These are phyloP conservation scores for Phialophora chinensis DNA, from an alignment of 2,329 filamentous ascomycete genomes.

Conservation along the genomic window DNA sequence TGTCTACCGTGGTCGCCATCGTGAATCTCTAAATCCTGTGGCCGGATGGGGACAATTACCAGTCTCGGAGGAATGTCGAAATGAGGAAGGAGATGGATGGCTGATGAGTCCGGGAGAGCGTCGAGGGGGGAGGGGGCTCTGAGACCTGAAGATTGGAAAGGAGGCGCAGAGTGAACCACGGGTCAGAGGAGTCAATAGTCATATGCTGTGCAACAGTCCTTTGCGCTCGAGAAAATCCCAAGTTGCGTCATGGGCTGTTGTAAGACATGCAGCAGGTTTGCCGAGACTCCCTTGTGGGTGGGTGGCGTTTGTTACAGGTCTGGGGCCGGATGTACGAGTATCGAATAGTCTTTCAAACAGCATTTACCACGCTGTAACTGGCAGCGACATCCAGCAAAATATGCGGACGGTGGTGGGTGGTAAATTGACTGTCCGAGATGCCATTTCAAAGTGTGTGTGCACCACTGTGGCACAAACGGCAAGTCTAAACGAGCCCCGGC, in stretches of 20 bases:
- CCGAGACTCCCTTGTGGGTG: neutral
- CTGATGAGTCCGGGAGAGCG: slow-evolving; percentile 11
- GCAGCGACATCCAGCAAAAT: no score
- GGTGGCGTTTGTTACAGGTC: no score
- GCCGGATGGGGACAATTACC: slow-evolving; percentile 36
- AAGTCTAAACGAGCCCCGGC: neutral
- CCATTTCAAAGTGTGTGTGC: no score
- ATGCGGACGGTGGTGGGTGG: no score
- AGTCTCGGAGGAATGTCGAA: slow-evolving; percentile 8
- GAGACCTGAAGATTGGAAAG: neutral
- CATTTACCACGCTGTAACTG: no score
- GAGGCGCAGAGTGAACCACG: slow-evolving; percentile 4
- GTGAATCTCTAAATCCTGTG: slow-evolving; percentile 47
- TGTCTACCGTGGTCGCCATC: slow-evolving; percentile 98
- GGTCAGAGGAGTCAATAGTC: slow-evolving; percentile 2
- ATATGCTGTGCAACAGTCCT: slow-evolving; percentile 1
- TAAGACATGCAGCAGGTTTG: neutral
- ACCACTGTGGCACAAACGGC: neutral
- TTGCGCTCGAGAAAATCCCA: neutral
- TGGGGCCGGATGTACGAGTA: no score
- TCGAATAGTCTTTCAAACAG: no score
- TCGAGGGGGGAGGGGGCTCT: neutral
- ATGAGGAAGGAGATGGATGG: slow-evolving; percentile 18
- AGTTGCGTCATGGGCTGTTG: neutral
- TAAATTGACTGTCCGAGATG: no score